A percentile compares a stretch with the other conserved stretches of the same genome.
These are phyloP conservation scores for Podospora sp. DNA, from an alignment of 495 filamentous ascomycete genomes.

Conservation along the genomic window DNA sequence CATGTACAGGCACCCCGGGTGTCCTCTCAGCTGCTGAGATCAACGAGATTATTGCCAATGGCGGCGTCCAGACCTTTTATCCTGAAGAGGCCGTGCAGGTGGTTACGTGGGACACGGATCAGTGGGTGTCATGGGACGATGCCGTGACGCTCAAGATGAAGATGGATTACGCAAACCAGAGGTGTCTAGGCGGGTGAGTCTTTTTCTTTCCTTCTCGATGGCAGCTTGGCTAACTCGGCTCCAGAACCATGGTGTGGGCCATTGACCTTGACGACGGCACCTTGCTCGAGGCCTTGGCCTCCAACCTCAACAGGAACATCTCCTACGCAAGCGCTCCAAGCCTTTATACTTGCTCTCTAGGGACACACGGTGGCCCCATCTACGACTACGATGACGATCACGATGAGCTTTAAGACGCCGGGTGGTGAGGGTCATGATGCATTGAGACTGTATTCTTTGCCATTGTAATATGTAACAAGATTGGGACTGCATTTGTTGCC, in stretches of 20 bases:
- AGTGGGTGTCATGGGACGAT: constrained; percentile 53
- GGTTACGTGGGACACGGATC: constrained; percentile 38
- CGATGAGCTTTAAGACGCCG: no score
- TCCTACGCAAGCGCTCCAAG: no score
- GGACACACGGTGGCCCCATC: no score
- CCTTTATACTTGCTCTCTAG: no score
- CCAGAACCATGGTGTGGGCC: constrained; percentile 35
- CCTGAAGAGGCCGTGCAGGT: constrained; percentile 37
- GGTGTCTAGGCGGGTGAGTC: constrained; percentile 24
- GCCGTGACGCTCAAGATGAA: constrained; percentile 44
- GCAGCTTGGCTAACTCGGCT: no score
- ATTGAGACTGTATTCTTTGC: no score
- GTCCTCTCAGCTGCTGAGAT: constrained; percentile 45
- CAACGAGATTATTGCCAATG: constrained; percentile 27
- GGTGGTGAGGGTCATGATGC: no score
- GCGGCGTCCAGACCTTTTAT: constrained; percentile 15
- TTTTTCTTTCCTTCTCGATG: no score
- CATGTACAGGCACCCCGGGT: constrained; percentile 38
- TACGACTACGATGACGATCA: no score
- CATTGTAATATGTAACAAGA: no score
- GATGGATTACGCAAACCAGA: constrained; percentile 39
- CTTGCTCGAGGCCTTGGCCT: constrained; percentile 8
- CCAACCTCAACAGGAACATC: no score
- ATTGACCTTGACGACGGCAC: constrained; percentile 30
- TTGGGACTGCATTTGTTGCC: no score